Percentiles rank a stretch among this genome's conserved stretches.
phyloP scores from a whole-genome alignment of 345 rosid genomes.

The Syzygium aqueum region DNA sequence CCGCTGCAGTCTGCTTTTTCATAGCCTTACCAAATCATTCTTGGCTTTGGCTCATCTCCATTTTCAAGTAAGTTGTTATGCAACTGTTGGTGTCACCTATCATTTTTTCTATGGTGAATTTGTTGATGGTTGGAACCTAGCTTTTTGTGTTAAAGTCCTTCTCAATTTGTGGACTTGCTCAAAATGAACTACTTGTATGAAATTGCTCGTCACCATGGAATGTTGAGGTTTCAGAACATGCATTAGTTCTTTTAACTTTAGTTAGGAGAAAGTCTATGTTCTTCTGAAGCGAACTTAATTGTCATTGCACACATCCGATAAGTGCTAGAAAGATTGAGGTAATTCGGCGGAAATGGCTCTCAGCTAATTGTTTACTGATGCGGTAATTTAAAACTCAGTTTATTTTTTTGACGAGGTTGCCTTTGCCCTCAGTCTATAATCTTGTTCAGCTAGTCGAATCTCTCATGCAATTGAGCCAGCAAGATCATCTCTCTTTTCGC shows the following conservation, averaged over 20 bases:
- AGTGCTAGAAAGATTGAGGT: background rate
- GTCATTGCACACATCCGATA: background rate
- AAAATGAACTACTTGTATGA: background rate
- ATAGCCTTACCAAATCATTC: slow-evolving; percentile 62
- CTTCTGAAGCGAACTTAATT: background rate
- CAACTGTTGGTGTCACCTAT: background rate
- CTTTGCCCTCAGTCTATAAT: background rate
- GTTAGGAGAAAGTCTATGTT: background rate
- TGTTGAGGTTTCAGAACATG: background rate
- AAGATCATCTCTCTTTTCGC: background rate
- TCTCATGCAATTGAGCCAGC: background rate
- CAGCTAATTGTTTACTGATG: background rate
- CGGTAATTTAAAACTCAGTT: background rate
- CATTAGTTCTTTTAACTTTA: background rate
- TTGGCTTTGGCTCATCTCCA: slow-evolving; percentile 80
- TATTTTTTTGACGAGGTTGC: background rate
- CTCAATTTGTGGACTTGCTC: background rate
- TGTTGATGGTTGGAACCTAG: background rate
- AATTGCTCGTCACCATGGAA: background rate
- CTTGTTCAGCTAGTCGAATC: background rate
- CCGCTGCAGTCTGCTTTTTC: slow-evolving; percentile 64
- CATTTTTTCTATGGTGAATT: background rate
- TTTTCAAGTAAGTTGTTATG: slow-evolving; percentile 60
- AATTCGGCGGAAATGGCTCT: background rate
- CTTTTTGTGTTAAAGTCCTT: background rate